These are phyloP conservation scores for Citrus medica DNA, from an alignment of 345 rosid genomes.

Conservation along the genomic window DNA sequence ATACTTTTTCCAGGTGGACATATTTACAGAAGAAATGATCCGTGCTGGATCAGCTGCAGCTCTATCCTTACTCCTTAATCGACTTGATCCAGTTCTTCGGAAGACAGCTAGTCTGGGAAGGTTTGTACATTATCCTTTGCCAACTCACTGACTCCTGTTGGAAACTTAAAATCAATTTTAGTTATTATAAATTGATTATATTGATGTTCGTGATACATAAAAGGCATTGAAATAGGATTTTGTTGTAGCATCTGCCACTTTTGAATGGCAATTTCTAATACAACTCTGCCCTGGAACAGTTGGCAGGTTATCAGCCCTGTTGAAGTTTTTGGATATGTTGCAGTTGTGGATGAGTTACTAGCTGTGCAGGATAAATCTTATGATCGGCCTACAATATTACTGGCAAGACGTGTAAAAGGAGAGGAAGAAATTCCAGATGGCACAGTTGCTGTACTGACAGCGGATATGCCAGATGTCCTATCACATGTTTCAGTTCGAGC, in stretches of 20 bases:
- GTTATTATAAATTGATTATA: background rate
- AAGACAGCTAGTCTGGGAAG: conserved; percentile 93
- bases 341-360: conserved; percentile 78
- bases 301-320: conserved; percentile 99
- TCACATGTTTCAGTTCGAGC: conserved; percentile 99
- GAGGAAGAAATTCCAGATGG: conserved; percentile 99
- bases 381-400: conserved; percentile 74
- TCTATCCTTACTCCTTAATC: conserved; percentile 76
- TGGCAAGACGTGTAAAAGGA: conserved; percentile 90
- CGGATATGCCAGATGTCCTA: conserved; percentile 98
- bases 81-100: conserved; percentile 96
- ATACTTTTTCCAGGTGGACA: conserved; percentile 51
- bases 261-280: conserved; percentile 23
- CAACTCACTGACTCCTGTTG: background rate
- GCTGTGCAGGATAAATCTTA: conserved; percentile 83
- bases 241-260: conserved; percentile 1
- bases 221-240: conserved; percentile 5
- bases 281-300: conserved; percentile 48
- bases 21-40: conserved; percentile 94
- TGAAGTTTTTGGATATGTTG: conserved; percentile 83
- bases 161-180: background rate
- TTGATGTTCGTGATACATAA: background rate
- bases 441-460: conserved; percentile 92
- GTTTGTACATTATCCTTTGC: conserved; percentile 36
- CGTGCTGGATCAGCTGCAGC: conserved; percentile 99